Conservation (phyloP, 2,329 filamentous ascomycete genomes). For the Pleurostoma richardsiae region DNA sequence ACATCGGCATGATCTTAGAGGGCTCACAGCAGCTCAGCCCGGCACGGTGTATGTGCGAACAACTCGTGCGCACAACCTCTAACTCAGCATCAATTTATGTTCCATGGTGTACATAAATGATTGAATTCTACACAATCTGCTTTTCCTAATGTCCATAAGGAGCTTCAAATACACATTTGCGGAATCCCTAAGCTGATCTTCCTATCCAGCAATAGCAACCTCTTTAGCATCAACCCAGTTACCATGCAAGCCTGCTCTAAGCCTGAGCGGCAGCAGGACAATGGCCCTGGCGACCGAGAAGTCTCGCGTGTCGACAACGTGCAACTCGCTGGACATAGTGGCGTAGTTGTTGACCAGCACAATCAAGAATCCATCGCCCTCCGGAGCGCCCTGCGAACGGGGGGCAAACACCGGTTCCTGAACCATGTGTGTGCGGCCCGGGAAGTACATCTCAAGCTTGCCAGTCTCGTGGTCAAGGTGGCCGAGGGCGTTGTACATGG, state of each 20-base stretch:
- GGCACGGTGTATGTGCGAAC: too few relatives aligned
- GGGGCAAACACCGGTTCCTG: constrained; percentile 40
- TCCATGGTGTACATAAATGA: too few relatives aligned
- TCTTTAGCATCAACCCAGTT: constrained; percentile 13
- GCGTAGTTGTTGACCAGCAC: constrained; percentile 21
- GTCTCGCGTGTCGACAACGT: constrained; percentile 14
- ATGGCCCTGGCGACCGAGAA: constrained; percentile 11
- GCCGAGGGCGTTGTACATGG: constrained; percentile 27
- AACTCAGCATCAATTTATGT: too few relatives aligned
- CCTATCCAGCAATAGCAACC: too few relatives aligned
- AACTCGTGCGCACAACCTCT: too few relatives aligned
- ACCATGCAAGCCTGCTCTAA: constrained; percentile 14
- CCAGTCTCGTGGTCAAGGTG: constrained; percentile 20
- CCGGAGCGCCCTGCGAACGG: constrained; percentile 19
- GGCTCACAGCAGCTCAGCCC: too few relatives aligned
- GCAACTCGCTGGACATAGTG: constrained; percentile 14
- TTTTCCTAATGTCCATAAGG: too few relatives aligned
- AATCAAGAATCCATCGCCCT: constrained; percentile 37
- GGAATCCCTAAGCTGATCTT: too few relatives aligned
- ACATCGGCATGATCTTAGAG: too few relatives aligned
- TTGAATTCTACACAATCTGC: too few relatives aligned
- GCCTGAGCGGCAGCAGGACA: constrained; percentile 10
- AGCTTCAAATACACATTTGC: too few relatives aligned
- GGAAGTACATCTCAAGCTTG: constrained; percentile 21
- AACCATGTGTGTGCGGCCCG: constrained; percentile 25